Evolutionary conservation across 805 yeast species (phyloP), one percentile per base, ranked within the genome.

Genomic region (Yarrowia osloensis): DNA sequence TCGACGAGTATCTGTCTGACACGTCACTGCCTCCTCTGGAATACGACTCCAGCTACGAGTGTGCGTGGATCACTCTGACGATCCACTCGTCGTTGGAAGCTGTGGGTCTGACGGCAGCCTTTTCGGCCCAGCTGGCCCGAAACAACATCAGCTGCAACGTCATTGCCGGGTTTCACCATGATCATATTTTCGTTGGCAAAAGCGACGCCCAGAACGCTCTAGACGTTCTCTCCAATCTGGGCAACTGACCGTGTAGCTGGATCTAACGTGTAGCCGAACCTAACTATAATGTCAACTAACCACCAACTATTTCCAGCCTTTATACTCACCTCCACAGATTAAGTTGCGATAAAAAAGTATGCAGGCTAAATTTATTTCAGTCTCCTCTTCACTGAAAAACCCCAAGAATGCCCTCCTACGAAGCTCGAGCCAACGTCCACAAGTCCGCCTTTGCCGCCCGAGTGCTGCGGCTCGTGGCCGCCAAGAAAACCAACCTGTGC

Each of bases 401-500:
- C 33, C 15, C 17, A 24, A 55, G 5, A 39, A 57, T 57, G 63
- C 63, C 63, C 15, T 61, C 90, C 2, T 94, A 90, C 77, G 78
- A 85, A 19, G 81, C 83, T 68, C 86, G 98, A 77, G 95, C 97
- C 3, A 80, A 76, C 13, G 71, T 76, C 6, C 97, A 92, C 74
- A 78, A 86, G 0, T 88, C 96, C 19, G 88, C 93, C 2, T 88
- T 95, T 29, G 98, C 97, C 1, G 78, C 84, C 65, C 85, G 90
- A 69, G 83, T 95, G 29, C 81, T 95, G 68, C 77, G 77, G 19
- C 82, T 93, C 40, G 91, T 94, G 89, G 90, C 87, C 63, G 75
- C 78, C 52, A 95, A 95, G 78, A 81, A 91, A 77, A 84, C 97
- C 63, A 95, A 94, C 73, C 82, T 95, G 67, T 95, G 98, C 81